A percentile compares a stretch with the other conserved stretches of the same genome.
Evolutionary conservation across 2,329 filamentous ascomycete species (phyloP).

Genomic region (Juglanconis oblonga): DNA sequence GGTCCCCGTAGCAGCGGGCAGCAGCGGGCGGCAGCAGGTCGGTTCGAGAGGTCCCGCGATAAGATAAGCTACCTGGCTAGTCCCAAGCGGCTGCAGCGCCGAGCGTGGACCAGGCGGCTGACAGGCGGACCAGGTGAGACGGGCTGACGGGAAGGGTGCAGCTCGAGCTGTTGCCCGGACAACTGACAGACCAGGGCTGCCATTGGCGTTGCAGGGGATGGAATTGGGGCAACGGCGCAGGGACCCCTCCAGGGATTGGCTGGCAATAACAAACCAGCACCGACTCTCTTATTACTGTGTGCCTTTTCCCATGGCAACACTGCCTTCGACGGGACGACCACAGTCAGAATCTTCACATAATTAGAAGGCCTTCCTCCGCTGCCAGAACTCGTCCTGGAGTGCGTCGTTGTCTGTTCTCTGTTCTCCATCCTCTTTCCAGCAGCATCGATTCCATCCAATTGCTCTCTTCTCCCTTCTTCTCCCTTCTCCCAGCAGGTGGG

Average conservation of each 20-base stretch:
- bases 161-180: background rate
- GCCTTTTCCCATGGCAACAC: background rate
- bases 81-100: background rate
- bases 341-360: background rate
- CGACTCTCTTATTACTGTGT: constrained; percentile 1
- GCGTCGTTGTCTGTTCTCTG: background rate
- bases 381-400: background rate
- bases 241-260: background rate
- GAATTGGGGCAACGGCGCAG: background rate
- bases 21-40: background rate
- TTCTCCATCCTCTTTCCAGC: background rate
- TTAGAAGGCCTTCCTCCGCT: background rate
- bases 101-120: background rate
- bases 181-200: constrained; percentile 3
- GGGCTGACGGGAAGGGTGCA: background rate
- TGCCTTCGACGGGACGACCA: background rate
- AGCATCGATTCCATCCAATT: background rate
- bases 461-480: background rate
- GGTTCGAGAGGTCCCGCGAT: too few species aligned
- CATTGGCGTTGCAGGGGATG: constrained; percentile 8
- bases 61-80: too few species aligned
- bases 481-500: background rate
- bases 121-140: background rate
- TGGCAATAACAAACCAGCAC: constrained; percentile 15
- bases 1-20: background rate